Conservation (phyloP, 1,139 yeast genomes). For the Protomyces macrosporus region DNA sequence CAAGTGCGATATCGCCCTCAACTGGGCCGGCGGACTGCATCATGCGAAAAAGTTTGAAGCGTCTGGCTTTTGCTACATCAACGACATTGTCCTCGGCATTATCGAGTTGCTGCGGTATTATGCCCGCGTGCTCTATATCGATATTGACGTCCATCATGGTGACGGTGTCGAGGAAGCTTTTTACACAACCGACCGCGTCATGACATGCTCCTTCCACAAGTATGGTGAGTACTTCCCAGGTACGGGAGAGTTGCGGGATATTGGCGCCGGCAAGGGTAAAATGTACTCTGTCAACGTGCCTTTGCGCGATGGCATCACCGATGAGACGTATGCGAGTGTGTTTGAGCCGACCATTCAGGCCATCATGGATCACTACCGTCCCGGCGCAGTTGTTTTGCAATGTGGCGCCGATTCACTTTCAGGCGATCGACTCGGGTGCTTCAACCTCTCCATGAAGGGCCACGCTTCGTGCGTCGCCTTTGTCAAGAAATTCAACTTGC, state of each 20-base stretch:
- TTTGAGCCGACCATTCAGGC: conserved; percentile 80
- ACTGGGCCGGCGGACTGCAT: conserved; percentile 87
- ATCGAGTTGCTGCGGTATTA: conserved; percentile 84
- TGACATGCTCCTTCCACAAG: conserved; percentile 96
- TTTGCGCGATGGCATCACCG: conserved; percentile 86
- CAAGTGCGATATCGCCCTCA: conserved; percentile 90
- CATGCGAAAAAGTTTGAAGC: conserved; percentile 97
- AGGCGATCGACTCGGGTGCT: conserved; percentile 87
- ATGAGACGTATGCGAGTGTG: conserved; percentile 74
- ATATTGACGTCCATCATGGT: conserved; percentile 95
- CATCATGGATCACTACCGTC: conserved; percentile 89
- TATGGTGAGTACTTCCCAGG: conserved; percentile 97
- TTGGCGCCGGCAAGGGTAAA: conserved; percentile 85
- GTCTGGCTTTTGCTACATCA: conserved; percentile 88
- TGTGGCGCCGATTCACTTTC: conserved; percentile 89
- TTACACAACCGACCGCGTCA: conserved; percentile 90
- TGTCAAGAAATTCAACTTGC: conserved; percentile 80
- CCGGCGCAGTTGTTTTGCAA: conserved; percentile 84
- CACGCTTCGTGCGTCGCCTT: conserved; percentile 94
- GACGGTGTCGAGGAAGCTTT: conserved; percentile 99
- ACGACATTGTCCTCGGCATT: conserved; percentile 85
- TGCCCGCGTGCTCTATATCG: conserved; percentile 91
- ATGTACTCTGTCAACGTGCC: conserved; percentile 85
- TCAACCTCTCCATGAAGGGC: conserved; percentile 84
- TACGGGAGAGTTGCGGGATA: conserved; percentile 84